Conservation (phyloP, 2,329 filamentous ascomycete species). For the Magnaporthiopsis incrustans region DNA sequence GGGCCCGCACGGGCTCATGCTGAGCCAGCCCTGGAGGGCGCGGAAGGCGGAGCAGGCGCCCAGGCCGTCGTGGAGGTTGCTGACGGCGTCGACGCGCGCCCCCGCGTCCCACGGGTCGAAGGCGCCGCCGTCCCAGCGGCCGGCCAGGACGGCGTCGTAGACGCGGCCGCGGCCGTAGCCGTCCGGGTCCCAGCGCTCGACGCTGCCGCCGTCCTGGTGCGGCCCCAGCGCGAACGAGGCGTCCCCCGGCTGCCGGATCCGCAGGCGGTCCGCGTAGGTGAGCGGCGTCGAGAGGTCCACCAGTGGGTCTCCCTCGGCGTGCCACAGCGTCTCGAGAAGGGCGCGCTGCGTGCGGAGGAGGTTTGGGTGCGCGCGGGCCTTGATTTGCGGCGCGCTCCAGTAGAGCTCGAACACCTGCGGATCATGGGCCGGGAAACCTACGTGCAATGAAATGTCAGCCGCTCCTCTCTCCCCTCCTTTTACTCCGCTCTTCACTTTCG, state of each 20-base stretch:
- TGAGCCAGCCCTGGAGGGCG: constrained; percentile 85
- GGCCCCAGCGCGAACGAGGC: constrained; percentile 62
- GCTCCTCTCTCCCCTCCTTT: background rate
- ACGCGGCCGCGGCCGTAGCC: constrained; percentile 61
- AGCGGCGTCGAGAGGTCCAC: constrained; percentile 38
- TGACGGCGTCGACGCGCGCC: constrained; percentile 57
- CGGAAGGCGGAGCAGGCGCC: constrained; percentile 80
- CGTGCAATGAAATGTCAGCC: background rate
- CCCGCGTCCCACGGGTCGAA: constrained; percentile 79
- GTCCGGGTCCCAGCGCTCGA: constrained; percentile 65
- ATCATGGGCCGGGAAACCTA: constrained; percentile 57
- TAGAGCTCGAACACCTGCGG: constrained; percentile 71
- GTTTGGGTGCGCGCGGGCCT: constrained; percentile 58
- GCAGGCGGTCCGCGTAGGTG: constrained; percentile 62
- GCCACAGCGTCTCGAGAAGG: constrained; percentile 56
- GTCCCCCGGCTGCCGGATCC: constrained; percentile 66
- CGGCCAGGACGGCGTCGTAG: constrained; percentile 66
- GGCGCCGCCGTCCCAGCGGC: constrained; percentile 59
- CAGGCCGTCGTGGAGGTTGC: constrained; percentile 71
- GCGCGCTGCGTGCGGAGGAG: constrained; percentile 52
- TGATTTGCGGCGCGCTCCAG: constrained; percentile 62
- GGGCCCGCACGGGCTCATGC: constrained; percentile 64
- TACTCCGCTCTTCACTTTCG: no score
- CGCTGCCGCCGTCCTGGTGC: constrained; percentile 65
- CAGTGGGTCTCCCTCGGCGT: constrained; percentile 23